Evolutionary conservation across 75 land plant genomes (phyloP).

Genomic region (Pinus taeda): DNA sequence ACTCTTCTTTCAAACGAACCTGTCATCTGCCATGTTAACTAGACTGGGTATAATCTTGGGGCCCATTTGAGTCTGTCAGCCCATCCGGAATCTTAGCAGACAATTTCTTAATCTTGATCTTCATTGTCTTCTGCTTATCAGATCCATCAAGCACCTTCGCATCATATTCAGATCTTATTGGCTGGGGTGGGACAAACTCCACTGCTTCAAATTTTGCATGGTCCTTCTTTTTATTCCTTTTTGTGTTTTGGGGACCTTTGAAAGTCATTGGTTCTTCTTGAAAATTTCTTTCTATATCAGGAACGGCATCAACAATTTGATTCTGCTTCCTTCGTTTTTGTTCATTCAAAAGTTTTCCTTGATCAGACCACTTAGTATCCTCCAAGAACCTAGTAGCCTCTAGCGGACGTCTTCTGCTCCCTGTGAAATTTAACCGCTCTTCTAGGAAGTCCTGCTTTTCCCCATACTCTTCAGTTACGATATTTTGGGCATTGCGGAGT

Average conservation of each 20-base stretch:
- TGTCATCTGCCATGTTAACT: too few relatives aligned
- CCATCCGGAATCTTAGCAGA: too few relatives aligned
- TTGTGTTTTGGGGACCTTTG: not conserved
- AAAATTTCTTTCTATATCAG: slow-evolving; percentile 5
- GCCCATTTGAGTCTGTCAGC: too few relatives aligned
- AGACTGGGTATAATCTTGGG: too few relatives aligned
- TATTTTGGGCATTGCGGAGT: not conserved
- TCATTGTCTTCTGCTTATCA: too few relatives aligned
- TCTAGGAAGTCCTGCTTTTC: not conserved
- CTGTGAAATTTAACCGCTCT: slow-evolving; percentile 7
- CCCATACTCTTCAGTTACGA: not conserved
- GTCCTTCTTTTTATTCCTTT: slow-evolving; percentile 5
- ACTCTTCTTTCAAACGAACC: too few relatives aligned
- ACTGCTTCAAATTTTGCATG: not conserved
- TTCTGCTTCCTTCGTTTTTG: slow-evolving; percentile 6
- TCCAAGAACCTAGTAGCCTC: slow-evolving; percentile 5
- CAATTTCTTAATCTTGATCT: too few relatives aligned
- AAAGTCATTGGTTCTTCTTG: slow-evolving; percentile 4
- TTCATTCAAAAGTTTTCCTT: slow-evolving; percentile 3
- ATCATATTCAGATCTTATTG: not conserved
- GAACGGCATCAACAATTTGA: slow-evolving; percentile 7
- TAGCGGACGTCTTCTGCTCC: not conserved
- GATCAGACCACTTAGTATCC: slow-evolving; percentile 5
- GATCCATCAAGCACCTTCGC: too few relatives aligned
- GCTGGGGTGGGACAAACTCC: slow-evolving; percentile 1